phyloP scores from a whole-genome alignment of 2,329 filamentous ascomycete species.

The Aspergillus sp. region DNA sequence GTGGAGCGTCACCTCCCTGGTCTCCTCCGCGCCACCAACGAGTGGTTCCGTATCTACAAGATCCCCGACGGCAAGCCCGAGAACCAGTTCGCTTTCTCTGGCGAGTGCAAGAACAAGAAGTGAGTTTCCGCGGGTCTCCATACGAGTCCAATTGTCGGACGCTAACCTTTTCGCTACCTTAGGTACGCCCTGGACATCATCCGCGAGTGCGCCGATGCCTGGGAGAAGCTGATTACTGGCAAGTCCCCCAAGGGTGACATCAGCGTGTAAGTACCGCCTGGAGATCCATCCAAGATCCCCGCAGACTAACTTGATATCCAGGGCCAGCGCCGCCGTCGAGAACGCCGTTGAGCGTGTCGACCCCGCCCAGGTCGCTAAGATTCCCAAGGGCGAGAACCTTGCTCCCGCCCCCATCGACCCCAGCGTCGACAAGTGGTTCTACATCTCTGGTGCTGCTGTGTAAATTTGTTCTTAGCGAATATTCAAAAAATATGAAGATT shows the following conservation, averaged over 20 bases:
- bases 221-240: conserved; percentile 93
- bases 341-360: conserved; percentile 72
- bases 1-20: conserved; percentile 97
- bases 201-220: conserved; percentile 92
- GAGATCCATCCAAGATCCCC: not conserved
- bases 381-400: conserved; percentile 78
- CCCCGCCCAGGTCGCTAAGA: conserved; percentile 67
- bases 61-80: conserved; percentile 99
- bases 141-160: not conserved
- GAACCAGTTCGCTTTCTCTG: conserved; percentile 99
- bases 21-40: conserved; percentile 94
- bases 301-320: conserved; percentile 34
- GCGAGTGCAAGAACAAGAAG: conserved; percentile 99
- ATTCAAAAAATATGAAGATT: conserved; percentile 30
- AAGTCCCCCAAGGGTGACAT: conserved; percentile 76
- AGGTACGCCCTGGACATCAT: conserved; percentile 94
- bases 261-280: conserved; percentile 64
- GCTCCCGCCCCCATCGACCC: conserved; percentile 84
- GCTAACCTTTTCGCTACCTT: conserved; percentile 14
- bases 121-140: conserved; percentile 39
- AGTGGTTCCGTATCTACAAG: conserved; percentile 99
- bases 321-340: conserved; percentile 74
- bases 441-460: conserved; percentile 94
- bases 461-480: conserved; percentile 46
- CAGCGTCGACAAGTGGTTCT: conserved; percentile 99